Evolutionary conservation across 805 yeast genomes (phyloP), one percentile per base, ranked within the genome.

Genomic region (Lachancea fermentati): DNA sequence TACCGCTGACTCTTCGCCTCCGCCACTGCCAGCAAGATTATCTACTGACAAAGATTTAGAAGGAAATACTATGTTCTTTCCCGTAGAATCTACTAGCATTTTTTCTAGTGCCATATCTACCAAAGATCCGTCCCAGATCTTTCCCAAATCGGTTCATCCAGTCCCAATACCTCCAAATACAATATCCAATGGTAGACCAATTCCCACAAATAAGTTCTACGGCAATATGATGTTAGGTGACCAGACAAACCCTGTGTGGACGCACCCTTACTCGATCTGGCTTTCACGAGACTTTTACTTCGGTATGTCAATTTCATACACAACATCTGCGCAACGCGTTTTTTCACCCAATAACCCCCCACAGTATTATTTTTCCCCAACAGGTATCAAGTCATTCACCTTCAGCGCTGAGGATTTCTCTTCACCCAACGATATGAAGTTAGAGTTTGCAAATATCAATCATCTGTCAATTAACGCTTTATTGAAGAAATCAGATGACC

Each of bases 221-320:
- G 81, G 83, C 28, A 85, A 85, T 60, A 62, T 85, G 58, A 60
- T 85, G 8, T 68, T 85, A 26, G 87, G 72, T 1, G 70, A 71
- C 41, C 91, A 82, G 54, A 74, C 77, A 2, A 67, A 75, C 42
- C 85, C 91, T 0, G 73, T 79, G 0, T 85, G 89, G 88, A 77
- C 91, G 0, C 87, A 82, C 50, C 95, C 95, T 1, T 85, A 84
- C 54, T 76, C 85, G 22, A 63, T 83, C 4, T 85, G 89, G 91
- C 69, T 69, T 46, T 66, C 80, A 6, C 75, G 67, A 40, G 77
- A 72, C 39, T 65, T 62, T 24, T 68, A 60, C 41, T 61, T 60
- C 36, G 95, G 95, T 2, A 55, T 85, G 38, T 88, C 85, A 1
- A 66, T 82, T 35, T 72, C 84, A 19, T 87, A 85, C 50, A 75